Conservation (phyloP, 2,329 filamentous ascomycete genomes). For the Rutstroemia sp. region DNA sequence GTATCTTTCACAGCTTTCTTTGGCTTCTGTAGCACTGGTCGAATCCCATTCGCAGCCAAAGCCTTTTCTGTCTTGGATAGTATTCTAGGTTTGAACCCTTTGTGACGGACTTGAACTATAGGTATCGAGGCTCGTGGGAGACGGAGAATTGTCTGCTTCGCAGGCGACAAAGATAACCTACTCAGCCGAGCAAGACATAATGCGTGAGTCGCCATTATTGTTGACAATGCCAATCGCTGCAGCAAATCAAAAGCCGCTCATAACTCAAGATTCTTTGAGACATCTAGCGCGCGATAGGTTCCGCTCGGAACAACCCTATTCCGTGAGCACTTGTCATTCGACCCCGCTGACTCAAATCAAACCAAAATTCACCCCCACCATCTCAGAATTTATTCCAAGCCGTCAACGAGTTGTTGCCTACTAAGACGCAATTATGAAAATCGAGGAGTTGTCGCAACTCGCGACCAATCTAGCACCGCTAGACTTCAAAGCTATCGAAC, state of each 20-base stretch:
- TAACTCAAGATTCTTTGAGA: constrained; percentile 2
- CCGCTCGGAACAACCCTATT: constrained; percentile 10
- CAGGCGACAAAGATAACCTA: constrained; percentile 20
- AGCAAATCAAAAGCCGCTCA: neutral
- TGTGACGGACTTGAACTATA: constrained; percentile 15
- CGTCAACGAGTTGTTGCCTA: neutral
- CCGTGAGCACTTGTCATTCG: neutral
- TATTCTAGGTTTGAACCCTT: constrained; percentile 13
- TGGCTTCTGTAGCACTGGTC: constrained; percentile 20
- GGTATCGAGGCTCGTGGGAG: constrained; percentile 17
- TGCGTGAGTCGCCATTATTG: constrained; percentile 25
- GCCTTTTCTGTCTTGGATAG: constrained; percentile 19
- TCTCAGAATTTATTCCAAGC: neutral
- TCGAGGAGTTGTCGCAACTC: constrained; percentile 46
- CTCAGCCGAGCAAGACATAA: constrained; percentile 30
- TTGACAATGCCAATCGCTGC: constrained; percentile 1
- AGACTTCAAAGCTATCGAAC: constrained; percentile 80
- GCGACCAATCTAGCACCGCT: constrained; percentile 44
- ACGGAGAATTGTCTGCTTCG: constrained; percentile 10
- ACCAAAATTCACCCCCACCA: constrained; percentile 11
- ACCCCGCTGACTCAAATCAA: constrained; percentile 4
- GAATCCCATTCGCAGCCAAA: neutral
- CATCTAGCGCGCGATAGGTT: neutral
- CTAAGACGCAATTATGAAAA: constrained; percentile 39
- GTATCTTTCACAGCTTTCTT: constrained; percentile 28